Evolutionary conservation across 2,329 filamentous ascomycete species (phyloP), one percentile per base, ranked within the genome.

Genomic region (Alternaria sp.): DNA sequence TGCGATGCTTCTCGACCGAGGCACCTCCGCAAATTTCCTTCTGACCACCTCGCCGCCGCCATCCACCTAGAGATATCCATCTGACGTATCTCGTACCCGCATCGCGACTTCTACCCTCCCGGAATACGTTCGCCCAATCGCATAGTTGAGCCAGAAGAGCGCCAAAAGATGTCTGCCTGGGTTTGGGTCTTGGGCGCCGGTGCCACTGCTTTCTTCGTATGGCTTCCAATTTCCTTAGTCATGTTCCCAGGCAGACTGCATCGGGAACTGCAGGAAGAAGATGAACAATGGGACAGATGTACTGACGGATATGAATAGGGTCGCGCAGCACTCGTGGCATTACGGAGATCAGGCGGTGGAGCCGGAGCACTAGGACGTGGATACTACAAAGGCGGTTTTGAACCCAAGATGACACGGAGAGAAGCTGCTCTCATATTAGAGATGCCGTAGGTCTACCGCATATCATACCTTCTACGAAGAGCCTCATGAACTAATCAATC

Each of bases 371-470:
- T 97, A 72, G 96, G 96, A 74, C 93, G 94, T 81, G 90, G 93
- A 45, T 99, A 93, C 79, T 98, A 97, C 87, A 99, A 98, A 83
- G 96, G 96, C 71, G 96, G 96, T n/a, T 99, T 99, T 79, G 96
- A 99, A 84, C 86, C 89, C 64, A 92, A 91, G 82, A 99, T 99
- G 95, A 97, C 89, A 80, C 89, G 91, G 80, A 90, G 91, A 80
- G 96, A 99, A 83, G 96, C 96, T 21, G 87, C 93, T 5, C 83
- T 99, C 72, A 97, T 99, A 65, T 84, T 99, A 52, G 92, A 96
- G 69, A 89, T 98, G 65, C 92, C 90, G 95, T 97, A 88, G n/a
- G n/a, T n/a, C n/a, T n/a, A n/a, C n/a, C n/a, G n/a, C n/a, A n/a
- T n/a, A n/a, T n/a, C n/a, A n/a, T n/a, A n/a, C n/a, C n/a, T n/a